Evolutionary conservation across 2,329 filamentous ascomycete species (phyloP).

Genomic region (Botrytis deweyae): DNA sequence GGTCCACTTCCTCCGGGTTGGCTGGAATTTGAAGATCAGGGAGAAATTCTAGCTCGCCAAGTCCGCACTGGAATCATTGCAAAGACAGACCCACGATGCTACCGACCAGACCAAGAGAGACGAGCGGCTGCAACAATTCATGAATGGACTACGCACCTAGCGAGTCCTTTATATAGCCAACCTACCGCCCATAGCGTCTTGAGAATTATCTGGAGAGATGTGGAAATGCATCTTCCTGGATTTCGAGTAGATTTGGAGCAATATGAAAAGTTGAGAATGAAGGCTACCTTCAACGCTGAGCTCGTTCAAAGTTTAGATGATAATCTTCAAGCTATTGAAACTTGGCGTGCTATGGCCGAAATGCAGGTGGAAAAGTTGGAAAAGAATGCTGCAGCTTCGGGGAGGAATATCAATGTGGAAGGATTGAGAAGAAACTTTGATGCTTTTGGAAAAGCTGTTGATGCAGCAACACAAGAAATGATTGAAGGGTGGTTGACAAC

Average conservation of each 20-base stretch:
- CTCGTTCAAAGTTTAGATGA: not conserved
- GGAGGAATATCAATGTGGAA: not conserved
- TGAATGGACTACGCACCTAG: slow-evolving; percentile 15
- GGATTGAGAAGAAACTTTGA: slow-evolving; percentile 14
- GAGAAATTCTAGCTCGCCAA: slow-evolving; percentile 15
- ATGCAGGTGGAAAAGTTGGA: slow-evolving; percentile 12
- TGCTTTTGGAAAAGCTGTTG: slow-evolving; percentile 4
- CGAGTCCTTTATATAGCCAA: slow-evolving; percentile 14
- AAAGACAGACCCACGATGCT: slow-evolving; percentile 16
- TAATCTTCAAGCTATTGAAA: slow-evolving; percentile 18
- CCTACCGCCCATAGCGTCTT: slow-evolving; percentile 13
- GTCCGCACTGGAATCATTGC: slow-evolving; percentile 19
- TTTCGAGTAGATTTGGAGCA: not conserved
- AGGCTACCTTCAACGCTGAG: not conserved
- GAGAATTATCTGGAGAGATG: slow-evolving; percentile 17
- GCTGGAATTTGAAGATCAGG: not conserved
- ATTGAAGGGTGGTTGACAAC: not conserved
- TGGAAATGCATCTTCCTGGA: slow-evolving; percentile 19
- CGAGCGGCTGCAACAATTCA: slow-evolving; percentile 15
- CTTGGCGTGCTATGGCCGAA: slow-evolving; percentile 15
- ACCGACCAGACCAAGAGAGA: not conserved
- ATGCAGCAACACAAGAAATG: slow-evolving; percentile 14
- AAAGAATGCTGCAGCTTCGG: not conserved
- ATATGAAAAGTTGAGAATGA: not conserved
- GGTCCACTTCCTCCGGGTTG: slow-evolving; percentile 10